Evolutionary conservation across 2,329 filamentous ascomycete genomes (phyloP), one percentile per base, ranked within the genome.

Genomic region (Talaromyces sp.): DNA sequence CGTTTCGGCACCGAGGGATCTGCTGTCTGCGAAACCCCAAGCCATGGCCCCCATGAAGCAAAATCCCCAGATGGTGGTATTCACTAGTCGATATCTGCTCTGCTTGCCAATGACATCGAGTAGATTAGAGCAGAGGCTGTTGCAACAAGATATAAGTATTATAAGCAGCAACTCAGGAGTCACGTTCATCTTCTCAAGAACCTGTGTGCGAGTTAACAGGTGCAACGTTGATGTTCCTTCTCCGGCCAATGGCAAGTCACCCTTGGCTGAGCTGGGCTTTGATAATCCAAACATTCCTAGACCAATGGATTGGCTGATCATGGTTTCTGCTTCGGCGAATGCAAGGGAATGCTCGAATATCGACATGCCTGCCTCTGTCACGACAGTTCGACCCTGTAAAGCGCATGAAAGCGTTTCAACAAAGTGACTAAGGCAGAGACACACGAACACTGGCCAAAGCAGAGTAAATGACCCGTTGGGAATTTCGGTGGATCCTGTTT

Each of bases 341-440:
- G 93, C 93, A 9, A 99, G 81, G 0, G 93, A 97, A 70, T 97
- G 93, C 72, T 99, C 95, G 69, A 98, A 96, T 2, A 97, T 84
- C 0, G 93, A 96, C 90, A 98, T 96, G 19, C 92, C 93, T 1
- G 91, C 96, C 76, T 98, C 95, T 0, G 90, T 89, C 64, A 89
- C 85, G 0, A 91, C 84, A 2, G 86, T 84, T 2, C 89, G 86
- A 32, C 93, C 93, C 73, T 96, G 91, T 7, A 98, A 83, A 10
- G 93, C 91, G 73, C 91, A 96, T 4, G 89, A 89, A 10, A 98
- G 78, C 0, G 91, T 95, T 75, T 98, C 95, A 21, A 96, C 78
- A 67, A 98, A 93, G 71, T 96, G 91, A 66, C 91, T 93, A 1
- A 88, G 75, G 64, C 84, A 86, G 9, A 89, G 69, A 4, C 75